phyloP scores from a whole-genome alignment of 1,284 basidiomycete species.

The Trichosporon faecale region DNA sequence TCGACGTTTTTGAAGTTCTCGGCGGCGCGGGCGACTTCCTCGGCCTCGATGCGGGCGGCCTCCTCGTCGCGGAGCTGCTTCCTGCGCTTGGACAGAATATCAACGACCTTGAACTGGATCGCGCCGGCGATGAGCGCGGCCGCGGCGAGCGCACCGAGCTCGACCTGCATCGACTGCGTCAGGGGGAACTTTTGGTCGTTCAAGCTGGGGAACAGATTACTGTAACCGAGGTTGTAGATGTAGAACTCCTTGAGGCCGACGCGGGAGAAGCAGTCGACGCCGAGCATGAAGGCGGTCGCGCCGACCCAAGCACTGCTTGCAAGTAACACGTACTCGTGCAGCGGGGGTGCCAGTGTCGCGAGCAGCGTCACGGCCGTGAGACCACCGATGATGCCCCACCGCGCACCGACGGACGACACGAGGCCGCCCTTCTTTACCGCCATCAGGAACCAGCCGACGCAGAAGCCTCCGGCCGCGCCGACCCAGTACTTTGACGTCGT shows the following conservation, averaged over 20 bases:
- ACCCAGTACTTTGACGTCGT: conserved; percentile 80
- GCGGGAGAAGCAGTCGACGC: conserved; percentile 88
- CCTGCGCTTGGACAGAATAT: conserved; percentile 71
- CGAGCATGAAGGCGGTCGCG: conserved; percentile 85
- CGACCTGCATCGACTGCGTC: conserved; percentile 86
- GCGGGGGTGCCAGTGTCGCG: conserved; percentile 63
- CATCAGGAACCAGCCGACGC: conserved; percentile 80
- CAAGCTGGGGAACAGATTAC: conserved; percentile 71
- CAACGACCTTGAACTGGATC: conserved; percentile 81
- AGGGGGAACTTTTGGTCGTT: conserved; percentile 74
- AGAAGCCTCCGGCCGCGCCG: conserved; percentile 83
- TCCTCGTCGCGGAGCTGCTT: conserved; percentile 70
- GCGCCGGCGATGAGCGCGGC: conserved; percentile 73
- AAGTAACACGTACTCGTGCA: conserved; percentile 76
- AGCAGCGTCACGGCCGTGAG: conserved; percentile 59
- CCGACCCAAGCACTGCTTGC: conserved; percentile 73
- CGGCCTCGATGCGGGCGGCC: conserved; percentile 67
- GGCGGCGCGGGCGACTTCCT: conserved; percentile 71
- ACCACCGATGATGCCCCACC: conserved; percentile 82
- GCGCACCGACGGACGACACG: conserved; percentile 66
- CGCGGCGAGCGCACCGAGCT: conserved; percentile 79
- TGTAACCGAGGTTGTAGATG: conserved; percentile 80
- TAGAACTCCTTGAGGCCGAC: conserved; percentile 95
- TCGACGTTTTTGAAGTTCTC: conserved; percentile 65
- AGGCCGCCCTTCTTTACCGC: conserved; percentile 77